These are phyloP conservation scores for Fusarium sulawesiense DNA, from an alignment of 2,329 filamentous ascomycete genomes.

Conservation along the genomic window DNA sequence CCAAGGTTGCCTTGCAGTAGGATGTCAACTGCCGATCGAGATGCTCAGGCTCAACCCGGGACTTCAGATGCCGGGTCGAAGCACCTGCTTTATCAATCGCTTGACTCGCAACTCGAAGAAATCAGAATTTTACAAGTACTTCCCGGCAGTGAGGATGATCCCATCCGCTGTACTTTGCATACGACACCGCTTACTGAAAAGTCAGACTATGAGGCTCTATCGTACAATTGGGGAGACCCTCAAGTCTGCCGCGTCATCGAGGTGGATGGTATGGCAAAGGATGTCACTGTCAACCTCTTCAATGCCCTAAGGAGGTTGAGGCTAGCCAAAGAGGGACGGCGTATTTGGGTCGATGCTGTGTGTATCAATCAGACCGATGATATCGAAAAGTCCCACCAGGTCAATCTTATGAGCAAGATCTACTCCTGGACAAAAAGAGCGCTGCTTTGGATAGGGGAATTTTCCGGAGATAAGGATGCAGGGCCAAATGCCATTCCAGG, in stretches of 20 bases:
- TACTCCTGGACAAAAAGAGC: neutral
- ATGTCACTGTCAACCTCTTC: neutral
- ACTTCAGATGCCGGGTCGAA: accelerated
- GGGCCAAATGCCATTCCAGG: neutral
- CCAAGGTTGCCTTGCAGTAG: too few relatives aligned
- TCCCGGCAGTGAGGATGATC: neutral
- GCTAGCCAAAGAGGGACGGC: neutral
- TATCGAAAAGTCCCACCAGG: neutral
- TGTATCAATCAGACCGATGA: neutral
- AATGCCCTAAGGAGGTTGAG: neutral
- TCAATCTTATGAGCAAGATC: neutral
- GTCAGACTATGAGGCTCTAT: neutral
- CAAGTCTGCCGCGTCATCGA: neutral
- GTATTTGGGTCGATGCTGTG: neutral
- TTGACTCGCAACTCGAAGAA: neutral
- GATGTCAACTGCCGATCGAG: neutral
- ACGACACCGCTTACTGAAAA: neutral
- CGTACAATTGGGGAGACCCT: neutral
- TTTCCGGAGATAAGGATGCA: neutral
- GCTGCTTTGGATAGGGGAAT: neutral
- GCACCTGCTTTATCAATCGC: neutral
- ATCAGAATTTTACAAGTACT: neutral
- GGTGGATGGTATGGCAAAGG: neutral
- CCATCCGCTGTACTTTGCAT: neutral
- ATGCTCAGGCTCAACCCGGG: neutral